Percentiles rank a stretch among this genome's conserved stretches.
Evolutionary conservation across 2,329 filamentous ascomycete genomes (phyloP).

Genomic region (Fusarium sambucinum): DNA sequence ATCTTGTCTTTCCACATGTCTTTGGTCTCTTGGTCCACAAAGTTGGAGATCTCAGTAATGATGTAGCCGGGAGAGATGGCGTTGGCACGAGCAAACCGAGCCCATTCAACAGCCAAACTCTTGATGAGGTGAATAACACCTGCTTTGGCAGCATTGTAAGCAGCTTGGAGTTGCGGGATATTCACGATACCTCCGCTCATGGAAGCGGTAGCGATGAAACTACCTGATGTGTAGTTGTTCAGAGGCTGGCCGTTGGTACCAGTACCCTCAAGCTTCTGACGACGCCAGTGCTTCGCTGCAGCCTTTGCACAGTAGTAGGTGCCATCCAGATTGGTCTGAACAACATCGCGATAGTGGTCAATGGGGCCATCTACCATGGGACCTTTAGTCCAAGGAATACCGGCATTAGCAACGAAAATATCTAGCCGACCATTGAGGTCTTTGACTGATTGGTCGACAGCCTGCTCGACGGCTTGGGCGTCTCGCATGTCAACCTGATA

Average conservation of each 20-base stretch:
- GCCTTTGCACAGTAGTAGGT: constrained; percentile 79
- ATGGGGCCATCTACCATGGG: constrained; percentile 73
- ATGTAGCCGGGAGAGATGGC: constrained; percentile 59
- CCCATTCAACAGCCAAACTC: constrained; percentile 67
- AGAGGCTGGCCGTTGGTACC: constrained; percentile 37
- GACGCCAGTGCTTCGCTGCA: constrained; percentile 74
- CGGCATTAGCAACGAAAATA: constrained; percentile 81
- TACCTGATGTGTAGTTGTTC: constrained; percentile 53
- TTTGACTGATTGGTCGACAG: constrained; percentile 63
- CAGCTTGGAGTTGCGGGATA: constrained; percentile 65
- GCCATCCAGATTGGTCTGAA: constrained; percentile 77
- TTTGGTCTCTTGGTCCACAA: constrained; percentile 46
- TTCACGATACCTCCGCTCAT: constrained; percentile 65
- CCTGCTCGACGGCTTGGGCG: constrained; percentile 61
- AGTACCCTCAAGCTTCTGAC: constrained; percentile 74
- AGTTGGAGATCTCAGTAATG: constrained; percentile 47
- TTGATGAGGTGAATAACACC: constrained; percentile 68
- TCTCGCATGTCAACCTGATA: constrained; percentile 70
- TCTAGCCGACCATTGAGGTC: constrained; percentile 80
- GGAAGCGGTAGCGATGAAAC: constrained; percentile 65
- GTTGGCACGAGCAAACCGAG: constrained; percentile 69
- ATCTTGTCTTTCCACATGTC: constrained; percentile 47
- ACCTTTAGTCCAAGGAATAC: constrained; percentile 78
- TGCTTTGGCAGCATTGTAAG: constrained; percentile 69
- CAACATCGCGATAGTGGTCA: constrained; percentile 74